These are phyloP conservation scores for Aspergillus spinulosporus DNA, from an alignment of 2,329 filamentous ascomycete genomes.

Conservation along the genomic window DNA sequence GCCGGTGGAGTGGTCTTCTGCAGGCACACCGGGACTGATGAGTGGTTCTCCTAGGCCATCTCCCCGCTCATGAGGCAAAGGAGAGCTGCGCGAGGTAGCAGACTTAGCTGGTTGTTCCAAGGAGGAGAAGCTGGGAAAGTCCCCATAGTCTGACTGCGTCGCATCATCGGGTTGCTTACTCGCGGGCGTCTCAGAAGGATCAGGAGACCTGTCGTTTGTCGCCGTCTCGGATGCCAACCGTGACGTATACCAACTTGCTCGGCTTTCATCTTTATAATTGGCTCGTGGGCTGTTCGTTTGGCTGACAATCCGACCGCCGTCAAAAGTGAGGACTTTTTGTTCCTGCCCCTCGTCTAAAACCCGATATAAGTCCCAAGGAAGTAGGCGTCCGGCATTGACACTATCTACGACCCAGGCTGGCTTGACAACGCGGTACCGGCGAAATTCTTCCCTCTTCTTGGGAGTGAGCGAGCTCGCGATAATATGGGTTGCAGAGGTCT, in stretches of 20 bases:
- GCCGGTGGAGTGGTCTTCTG: constrained; percentile 4
- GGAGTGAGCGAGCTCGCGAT: constrained; percentile 87
- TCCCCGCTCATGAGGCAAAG: background rate
- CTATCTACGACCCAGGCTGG: constrained; percentile 94
- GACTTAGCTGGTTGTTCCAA: constrained; percentile 20
- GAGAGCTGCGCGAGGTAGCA: background rate
- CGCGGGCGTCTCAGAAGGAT: background rate
- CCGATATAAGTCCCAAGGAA: constrained; percentile 84
- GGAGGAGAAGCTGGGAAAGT: constrained; percentile 37
- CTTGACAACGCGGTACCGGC: constrained; percentile 85
- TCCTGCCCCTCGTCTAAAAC: constrained; percentile 80
- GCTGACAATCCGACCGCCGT: constrained; percentile 64
- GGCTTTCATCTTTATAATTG: constrained; percentile 78
- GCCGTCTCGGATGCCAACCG: constrained; percentile 57
- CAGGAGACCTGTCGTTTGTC: background rate
- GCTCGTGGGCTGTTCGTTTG: constrained; percentile 61
- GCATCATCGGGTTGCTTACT: constrained; percentile 31
- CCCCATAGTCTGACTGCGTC: constrained; percentile 47
- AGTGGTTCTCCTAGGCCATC: background rate
- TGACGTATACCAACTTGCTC: constrained; percentile 77
- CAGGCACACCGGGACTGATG: background rate
- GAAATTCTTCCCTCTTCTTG: constrained; percentile 89
- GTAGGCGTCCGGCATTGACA: constrained; percentile 72
- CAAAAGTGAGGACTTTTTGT: constrained; percentile 73
- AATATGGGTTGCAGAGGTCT: constrained; percentile 94